Evolutionary conservation across 1,139 yeast genomes (phyloP).

Genomic region (Taphrina confusa): DNA sequence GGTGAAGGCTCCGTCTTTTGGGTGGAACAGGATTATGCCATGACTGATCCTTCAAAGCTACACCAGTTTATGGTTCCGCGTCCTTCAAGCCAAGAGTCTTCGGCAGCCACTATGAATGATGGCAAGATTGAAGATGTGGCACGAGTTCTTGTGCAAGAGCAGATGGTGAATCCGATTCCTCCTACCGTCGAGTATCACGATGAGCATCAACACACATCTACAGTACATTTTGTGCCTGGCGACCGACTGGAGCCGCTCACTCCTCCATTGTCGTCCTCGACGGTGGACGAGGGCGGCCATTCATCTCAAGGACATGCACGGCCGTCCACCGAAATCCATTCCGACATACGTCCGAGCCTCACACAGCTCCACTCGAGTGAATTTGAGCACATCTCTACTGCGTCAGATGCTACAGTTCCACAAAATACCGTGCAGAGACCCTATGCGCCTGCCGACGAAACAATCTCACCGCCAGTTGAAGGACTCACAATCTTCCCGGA

Average conservation of each 20-base stretch:
- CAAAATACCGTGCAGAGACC: neutral
- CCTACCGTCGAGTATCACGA: neutral
- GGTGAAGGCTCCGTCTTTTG: conserved; percentile 31
- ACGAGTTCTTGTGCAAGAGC: neutral
- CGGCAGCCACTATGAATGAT: neutral
- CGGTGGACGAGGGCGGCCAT: neutral
- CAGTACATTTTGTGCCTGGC: neutral
- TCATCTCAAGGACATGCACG: neutral
- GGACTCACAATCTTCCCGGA: neutral
- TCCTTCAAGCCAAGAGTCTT: neutral
- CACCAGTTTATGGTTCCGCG: neutral
- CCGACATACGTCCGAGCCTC: conserved; percentile 1
- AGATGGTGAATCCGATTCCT: neutral
- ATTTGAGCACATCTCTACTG: neutral
- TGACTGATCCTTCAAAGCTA: conserved; percentile 16
- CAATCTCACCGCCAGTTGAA: neutral
- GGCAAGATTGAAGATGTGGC: neutral
- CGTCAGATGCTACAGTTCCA: neutral
- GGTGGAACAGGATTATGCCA: conserved; percentile 29
- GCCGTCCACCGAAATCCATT: neutral
- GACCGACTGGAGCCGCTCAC: neutral
- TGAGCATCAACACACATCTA: neutral
- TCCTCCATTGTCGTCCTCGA: neutral
- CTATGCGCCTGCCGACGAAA: conserved; percentile 8
- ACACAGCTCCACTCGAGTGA: conserved; percentile 15